Conservation (phyloP, 352 stramenopile genomes). For the Thraustochytrium sp. region DNA sequence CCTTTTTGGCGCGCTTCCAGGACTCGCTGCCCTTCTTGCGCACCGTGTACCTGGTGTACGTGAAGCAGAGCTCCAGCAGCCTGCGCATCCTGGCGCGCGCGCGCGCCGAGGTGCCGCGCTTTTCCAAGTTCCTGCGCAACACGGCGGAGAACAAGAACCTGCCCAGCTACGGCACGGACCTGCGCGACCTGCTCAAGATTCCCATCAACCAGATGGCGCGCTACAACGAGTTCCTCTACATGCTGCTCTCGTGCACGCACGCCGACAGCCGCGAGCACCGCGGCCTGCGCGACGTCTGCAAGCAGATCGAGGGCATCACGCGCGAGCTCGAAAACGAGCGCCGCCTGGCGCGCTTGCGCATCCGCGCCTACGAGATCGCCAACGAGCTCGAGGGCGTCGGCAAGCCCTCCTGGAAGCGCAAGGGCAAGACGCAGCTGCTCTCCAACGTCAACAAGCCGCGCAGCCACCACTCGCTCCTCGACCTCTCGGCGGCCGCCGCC, state of each 20-base stretch:
- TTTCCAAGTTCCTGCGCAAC: not conserved
- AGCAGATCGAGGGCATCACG: not conserved
- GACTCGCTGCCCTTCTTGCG: not conserved
- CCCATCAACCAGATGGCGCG: conserved; percentile 30
- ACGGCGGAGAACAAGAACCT: conserved; percentile 33
- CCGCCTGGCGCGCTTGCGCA: not conserved
- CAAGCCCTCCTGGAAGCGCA: not conserved
- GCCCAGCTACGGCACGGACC: conserved; percentile 29
- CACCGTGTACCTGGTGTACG: conserved; percentile 11
- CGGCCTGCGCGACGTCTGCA: not conserved
- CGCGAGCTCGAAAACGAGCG: not conserved
- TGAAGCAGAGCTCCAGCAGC: conserved; percentile 38
- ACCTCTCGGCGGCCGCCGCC: not conserved
- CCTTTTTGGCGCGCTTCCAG: not conserved
- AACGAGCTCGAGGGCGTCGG: conserved; percentile 21
- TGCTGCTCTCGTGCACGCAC: conserved; percentile 28
- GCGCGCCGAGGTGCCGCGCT: not conserved
- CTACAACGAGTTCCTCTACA: conserved; percentile 39
- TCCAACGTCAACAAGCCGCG: not conserved
- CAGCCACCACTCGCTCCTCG: not conserved
- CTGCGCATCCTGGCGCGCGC: not conserved
- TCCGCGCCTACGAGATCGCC: conserved; percentile 30
- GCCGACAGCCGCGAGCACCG: not conserved
- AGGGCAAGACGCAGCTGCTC: not conserved
- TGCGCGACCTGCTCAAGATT: conserved; percentile 31